Evolutionary conservation across 768 basidiomycete species (phyloP), one percentile per base, ranked within the genome.

Genomic region (Kwoniella mangroviensis): DNA sequence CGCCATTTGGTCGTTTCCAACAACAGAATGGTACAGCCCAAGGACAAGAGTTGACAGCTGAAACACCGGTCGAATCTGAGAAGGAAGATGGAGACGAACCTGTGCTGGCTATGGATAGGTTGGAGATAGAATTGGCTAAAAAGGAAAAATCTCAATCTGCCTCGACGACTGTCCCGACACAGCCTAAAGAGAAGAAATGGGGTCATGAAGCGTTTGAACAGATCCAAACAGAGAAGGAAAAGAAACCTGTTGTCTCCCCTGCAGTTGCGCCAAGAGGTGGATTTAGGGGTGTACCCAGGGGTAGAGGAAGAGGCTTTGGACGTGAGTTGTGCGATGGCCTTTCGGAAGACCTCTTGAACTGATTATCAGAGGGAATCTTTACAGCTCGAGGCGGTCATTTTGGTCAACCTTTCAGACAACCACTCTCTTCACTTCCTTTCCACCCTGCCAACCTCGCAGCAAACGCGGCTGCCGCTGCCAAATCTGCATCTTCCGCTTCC

Each of bases 141-240:
- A 63, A 53, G 43, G 21, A 51, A 15, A 53, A 40, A 22, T 43
- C 51, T 15, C 21, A 53, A 34, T 26, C 64, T 56, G 19, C 41
- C 7, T 2, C 40, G 34, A 34, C 34, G 34, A 34, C 34, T 13
- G 49, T 12, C 17, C 22, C 45, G 34, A 26, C 45, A 17, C 62
- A 24, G 19, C 49, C 60, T 22, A 54, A 61, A 24, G 66, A 74
- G 53, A 65, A 54, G 51, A 63, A 76, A 34, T 80, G 77, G 79
- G 79, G 79, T 22, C 79, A 80, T 58, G 77, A 80, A 40, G 79
- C 56, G 2, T 80, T 69, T 55, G 79, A 80, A 54, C 68, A 69
- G 34, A 69, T 74, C 6, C 56, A 54, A 15, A 61, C 62, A 2
- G 28, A 54, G 26, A 51, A 61, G 12, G 55, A 68, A 65, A 59